phyloP scores from a whole-genome alignment of 768 basidiomycete genomes.

The Naganishia friedmannii region DNA sequence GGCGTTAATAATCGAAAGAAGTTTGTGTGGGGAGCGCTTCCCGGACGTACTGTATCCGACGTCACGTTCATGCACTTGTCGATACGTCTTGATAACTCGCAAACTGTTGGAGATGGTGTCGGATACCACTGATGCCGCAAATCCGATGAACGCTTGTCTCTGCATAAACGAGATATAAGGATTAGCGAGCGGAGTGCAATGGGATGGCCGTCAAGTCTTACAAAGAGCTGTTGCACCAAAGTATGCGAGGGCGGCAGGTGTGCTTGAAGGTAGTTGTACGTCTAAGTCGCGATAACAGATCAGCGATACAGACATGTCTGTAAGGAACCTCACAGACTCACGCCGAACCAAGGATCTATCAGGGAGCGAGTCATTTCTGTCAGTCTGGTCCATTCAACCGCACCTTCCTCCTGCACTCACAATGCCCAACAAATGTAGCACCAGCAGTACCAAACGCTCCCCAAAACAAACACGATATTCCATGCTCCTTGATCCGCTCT shows the following conservation, averaged over 20 bases:
- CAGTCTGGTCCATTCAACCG: neutral
- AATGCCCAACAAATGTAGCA: constrained; percentile 90
- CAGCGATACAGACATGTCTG: neutral
- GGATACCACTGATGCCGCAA: constrained; percentile 76
- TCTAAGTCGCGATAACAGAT: constrained; percentile 29
- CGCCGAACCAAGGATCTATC: constrained; percentile 51
- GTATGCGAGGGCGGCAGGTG: constrained; percentile 62
- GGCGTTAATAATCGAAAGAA: neutral
- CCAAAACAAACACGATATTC: constrained; percentile 77
- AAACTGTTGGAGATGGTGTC: constrained; percentile 85
- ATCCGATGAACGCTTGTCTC: constrained; percentile 88
- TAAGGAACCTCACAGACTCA: constrained; percentile 54
- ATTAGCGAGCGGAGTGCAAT: neutral
- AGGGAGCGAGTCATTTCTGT: constrained; percentile 14
- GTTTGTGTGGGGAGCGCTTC: neutral
- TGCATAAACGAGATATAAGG: neutral
- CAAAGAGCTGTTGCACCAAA: constrained; percentile 60
- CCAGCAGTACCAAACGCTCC: constrained; percentile 88
- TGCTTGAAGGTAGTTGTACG: constrained; percentile 72
- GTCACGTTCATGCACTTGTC: constrained; percentile 78
- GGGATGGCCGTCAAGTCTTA: constrained; percentile 35
- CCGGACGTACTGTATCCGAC: constrained; percentile 64
- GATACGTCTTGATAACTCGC: constrained; percentile 90
- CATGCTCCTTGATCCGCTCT: constrained; percentile 68
- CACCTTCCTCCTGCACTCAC: constrained; percentile 34